Evolutionary conservation across 208 protist species (phyloP), one percentile per base, ranked within the genome.

Genomic region (Acanthamoeba rhysodes): DNA sequence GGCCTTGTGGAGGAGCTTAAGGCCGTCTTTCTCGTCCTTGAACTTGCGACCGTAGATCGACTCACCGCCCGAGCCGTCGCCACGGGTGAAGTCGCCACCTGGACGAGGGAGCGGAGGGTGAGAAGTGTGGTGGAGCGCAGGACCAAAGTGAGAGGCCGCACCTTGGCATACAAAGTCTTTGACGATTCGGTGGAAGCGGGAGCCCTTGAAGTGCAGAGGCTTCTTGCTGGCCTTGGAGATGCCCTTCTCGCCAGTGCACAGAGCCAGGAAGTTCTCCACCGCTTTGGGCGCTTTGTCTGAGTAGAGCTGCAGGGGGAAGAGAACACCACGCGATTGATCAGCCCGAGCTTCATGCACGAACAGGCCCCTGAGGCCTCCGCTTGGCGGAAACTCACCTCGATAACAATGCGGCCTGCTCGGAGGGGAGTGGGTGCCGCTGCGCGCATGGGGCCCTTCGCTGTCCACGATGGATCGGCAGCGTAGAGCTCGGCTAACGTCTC

Each of bases 21-120:
- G 99, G n/a, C 97, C 97, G 95, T 99, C 99, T 82, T 98, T 99
- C 97, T 99, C 99, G 95, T 99, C 99, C n/a, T 96, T 96, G 95
- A 99, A 99, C 27, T 98, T 99, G 0, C 97, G 98, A 94, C 99
- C 99, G 87, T 98, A 97, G 88, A 98, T 98, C 37, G 96, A 98
- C 84, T 97, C 95, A 57, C 97, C 97, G 78, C 99, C 99, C 53
- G 98, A 99, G 85, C 99, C 99, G 88, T 99, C 98, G 80, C 98
- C 98, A 84, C 97, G 98, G 9, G 98, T 99, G 96, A 99, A 98
- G 96, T 99, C 99, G 91, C 99, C 99, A 68, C 99, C 99, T 96
- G 74, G 22, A 29, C 27, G 62, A 22, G 16, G 62, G 18, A 29
- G 10, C 62, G 7, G 27, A 27, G 62, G 22, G 22, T 29, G 7